A percentile compares a stretch with the other conserved stretches of the same genome.
phyloP scores from a whole-genome alignment of 495 filamentous ascomycete genomes.

The Penicillium paradoxum region DNA sequence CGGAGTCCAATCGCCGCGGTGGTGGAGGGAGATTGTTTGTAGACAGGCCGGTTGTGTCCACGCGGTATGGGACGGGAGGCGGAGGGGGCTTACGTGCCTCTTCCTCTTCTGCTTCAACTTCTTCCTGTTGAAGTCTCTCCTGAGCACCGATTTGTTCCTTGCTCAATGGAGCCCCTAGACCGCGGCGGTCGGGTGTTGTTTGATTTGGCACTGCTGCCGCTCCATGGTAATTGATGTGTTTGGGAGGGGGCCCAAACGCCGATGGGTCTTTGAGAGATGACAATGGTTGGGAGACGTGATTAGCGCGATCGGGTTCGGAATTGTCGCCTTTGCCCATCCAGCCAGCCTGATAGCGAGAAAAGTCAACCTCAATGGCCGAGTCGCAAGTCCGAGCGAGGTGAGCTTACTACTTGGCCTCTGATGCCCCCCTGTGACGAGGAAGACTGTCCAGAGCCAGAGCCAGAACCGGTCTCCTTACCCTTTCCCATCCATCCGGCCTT shows the following conservation, averaged over 20 bases:
- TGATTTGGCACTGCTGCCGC: conserved; percentile 43
- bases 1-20: conserved; percentile 53
- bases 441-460: not conserved
- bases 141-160: conserved; percentile 35
- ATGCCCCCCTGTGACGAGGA: not conserved
- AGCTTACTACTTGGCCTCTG: conserved; percentile 45
- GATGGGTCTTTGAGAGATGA: conserved; percentile 74
- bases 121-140: conserved; percentile 30
- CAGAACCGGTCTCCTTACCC: conserved; percentile 35
- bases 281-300: conserved; percentile 64
- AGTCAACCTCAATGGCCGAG: conserved; percentile 8
- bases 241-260: conserved; percentile 83
- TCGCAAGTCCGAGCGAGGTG: not conserved
- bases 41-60: conserved; percentile 65
- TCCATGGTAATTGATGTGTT: conserved; percentile 54
- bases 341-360: conserved; percentile 15
- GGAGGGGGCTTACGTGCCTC: conserved; percentile 40
- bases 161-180: conserved; percentile 45
- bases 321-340: conserved; percentile 50
- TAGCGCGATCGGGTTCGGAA: conserved; percentile 27
- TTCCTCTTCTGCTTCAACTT: conserved; percentile 30
- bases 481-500: conserved; percentile 45
- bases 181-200: conserved; percentile 44
- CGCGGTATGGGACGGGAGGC: conserved; percentile 63
- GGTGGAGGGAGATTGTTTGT: conserved; percentile 68